phyloP scores from a whole-genome alignment of 345 rosid genomes.

The Syzygium aqueum region DNA sequence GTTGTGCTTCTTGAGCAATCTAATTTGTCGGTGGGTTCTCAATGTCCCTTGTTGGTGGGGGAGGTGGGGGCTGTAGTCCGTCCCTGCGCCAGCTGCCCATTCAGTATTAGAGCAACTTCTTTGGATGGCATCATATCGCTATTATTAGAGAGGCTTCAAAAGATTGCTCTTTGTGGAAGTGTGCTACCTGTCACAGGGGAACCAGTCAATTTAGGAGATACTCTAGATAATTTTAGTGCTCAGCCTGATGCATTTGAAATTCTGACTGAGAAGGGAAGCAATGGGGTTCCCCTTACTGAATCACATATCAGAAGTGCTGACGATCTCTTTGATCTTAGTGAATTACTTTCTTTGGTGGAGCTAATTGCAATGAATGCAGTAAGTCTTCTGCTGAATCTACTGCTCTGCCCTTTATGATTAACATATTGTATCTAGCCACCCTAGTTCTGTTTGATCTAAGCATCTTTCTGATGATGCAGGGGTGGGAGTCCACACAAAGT shows the following conservation, averaged over 20 bases:
- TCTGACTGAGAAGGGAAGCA: not conserved
- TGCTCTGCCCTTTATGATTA: not conserved
- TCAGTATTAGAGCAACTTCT: conserved; percentile 40
- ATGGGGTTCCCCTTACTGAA: not conserved
- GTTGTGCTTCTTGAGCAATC: conserved; percentile 39
- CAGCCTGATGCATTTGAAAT: not conserved
- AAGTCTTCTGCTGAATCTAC: conserved; percentile 7
- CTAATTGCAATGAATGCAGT: conserved; percentile 63
- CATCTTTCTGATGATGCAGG: conserved; percentile 14
- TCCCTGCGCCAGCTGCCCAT: conserved; percentile 52
- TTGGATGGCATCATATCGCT: conserved; percentile 26
- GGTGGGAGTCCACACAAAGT: conserved; percentile 62
- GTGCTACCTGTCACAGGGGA: conserved; percentile 13
- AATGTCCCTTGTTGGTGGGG: conserved; percentile 3
- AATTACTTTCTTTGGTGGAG: conserved; percentile 59
- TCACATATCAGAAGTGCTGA: conserved; percentile 4
- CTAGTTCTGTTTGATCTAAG: not conserved
- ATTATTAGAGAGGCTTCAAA: conserved; percentile 42
- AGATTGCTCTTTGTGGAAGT: conserved; percentile 15
- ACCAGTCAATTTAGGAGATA: conserved; percentile 2
- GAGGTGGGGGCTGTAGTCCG: conserved; percentile 13
- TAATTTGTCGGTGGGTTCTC: conserved; percentile 6
- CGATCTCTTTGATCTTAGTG: conserved; percentile 13
- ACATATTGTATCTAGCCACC: not conserved
- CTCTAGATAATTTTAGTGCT: not conserved